Conservation (phyloP, 2,329 filamentous ascomycete genomes). For the Colletotrichum sp. region DNA sequence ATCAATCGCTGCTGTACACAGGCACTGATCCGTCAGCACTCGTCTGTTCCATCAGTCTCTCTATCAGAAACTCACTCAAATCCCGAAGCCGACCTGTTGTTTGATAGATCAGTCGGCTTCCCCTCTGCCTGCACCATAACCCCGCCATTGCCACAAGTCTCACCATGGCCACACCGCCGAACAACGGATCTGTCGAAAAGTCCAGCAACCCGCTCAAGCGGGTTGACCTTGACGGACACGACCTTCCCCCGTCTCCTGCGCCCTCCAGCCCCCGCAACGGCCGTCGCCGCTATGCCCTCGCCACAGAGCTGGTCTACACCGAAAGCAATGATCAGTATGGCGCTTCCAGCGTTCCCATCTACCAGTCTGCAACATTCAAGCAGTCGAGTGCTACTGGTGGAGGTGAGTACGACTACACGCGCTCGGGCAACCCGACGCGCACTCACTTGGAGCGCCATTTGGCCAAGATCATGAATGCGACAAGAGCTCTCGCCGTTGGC, state of each 20-base stretch:
- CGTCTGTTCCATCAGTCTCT: neutral
- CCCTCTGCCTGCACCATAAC: neutral
- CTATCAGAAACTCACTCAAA: neutral
- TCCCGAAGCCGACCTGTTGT: neutral
- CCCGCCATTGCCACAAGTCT: neutral
- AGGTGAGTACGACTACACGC: conserved; percentile 95
- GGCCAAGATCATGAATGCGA: conserved; percentile 98
- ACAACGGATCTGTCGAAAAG: conserved; percentile 8
- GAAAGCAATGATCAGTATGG: conserved; percentile 98
- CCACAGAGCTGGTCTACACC: conserved; percentile 95
- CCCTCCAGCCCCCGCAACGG: conserved; percentile 89
- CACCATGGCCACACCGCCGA: conserved; percentile 20
- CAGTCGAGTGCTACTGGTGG: conserved; percentile 81
- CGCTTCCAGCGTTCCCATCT: conserved; percentile 94
- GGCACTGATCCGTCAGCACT: neutral
- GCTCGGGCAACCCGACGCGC: conserved; percentile 94
- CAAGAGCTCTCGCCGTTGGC: conserved; percentile 87
- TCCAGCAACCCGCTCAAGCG: conserved; percentile 51
- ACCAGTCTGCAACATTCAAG: conserved; percentile 98
- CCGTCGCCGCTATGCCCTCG: conserved; percentile 84
- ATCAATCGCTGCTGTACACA: neutral
- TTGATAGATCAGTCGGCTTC: neutral
- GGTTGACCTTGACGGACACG: conserved; percentile 81
- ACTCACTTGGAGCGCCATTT: conserved; percentile 96
- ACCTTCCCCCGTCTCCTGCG: conserved; percentile 89